Percentiles rank a stretch among this genome's conserved stretches.
phyloP scores from a whole-genome alignment of 2,329 filamentous ascomycete genomes.

The Mariannaea elegans region DNA sequence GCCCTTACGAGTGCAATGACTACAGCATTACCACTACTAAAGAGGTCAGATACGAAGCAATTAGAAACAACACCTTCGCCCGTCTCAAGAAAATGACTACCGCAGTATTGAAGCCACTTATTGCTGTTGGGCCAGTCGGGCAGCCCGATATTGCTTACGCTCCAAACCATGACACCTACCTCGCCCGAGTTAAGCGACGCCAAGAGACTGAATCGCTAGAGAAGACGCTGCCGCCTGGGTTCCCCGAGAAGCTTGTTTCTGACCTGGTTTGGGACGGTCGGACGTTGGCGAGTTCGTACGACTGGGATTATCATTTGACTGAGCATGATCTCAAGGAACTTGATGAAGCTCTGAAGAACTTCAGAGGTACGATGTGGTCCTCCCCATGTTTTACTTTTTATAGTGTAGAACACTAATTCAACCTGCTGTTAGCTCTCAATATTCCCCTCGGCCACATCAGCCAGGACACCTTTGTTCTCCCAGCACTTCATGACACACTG shows the following conservation, averaged over 20 bases:
- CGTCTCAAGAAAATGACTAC: constrained; percentile 10
- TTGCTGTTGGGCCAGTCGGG: constrained; percentile 46
- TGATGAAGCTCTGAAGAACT: constrained; percentile 50
- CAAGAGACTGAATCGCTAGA: constrained; percentile 51
- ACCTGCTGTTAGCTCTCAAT: constrained; percentile 41
- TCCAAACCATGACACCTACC: constrained; percentile 63
- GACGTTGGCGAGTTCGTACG: constrained; percentile 54
- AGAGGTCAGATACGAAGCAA: too few relatives aligned
- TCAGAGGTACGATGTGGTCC: constrained; percentile 46
- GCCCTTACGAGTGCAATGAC: neutral
- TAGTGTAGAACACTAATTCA: neutral
- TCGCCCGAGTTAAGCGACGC: constrained; percentile 57
- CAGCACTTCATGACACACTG: constrained; percentile 48
- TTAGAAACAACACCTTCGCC: too few relatives aligned
- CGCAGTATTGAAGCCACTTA: constrained; percentile 17
- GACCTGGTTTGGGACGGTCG: constrained; percentile 67
- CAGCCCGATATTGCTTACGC: constrained; percentile 69
- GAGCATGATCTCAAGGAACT: constrained; percentile 60
- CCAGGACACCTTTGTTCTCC: constrained; percentile 30
- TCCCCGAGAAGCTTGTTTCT: constrained; percentile 57
- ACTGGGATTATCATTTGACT: constrained; percentile 63
- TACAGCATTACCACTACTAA: too few relatives aligned
- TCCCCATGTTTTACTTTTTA: too few relatives aligned
- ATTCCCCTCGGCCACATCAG: constrained; percentile 47
- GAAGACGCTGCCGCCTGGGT: constrained; percentile 57